Conservation (phyloP, 2,329 filamentous ascomycete genomes). For the Hypoxylon sp. region DNA sequence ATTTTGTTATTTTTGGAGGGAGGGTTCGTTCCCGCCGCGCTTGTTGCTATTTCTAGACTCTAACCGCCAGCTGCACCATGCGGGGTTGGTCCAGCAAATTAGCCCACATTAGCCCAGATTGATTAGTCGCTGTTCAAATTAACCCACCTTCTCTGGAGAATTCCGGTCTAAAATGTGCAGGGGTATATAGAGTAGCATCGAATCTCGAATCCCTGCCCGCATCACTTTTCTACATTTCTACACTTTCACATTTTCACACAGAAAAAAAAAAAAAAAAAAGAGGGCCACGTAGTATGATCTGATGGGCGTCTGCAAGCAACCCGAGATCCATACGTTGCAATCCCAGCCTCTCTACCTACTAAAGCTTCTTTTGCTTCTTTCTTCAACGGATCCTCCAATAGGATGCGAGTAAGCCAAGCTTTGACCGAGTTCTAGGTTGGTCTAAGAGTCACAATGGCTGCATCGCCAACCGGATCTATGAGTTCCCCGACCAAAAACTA, state of each 20-base stretch:
- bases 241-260: too few relatives aligned
- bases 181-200: too few relatives aligned
- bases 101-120: constrained; percentile 20
- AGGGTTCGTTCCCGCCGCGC: constrained; percentile 18
- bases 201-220: constrained; percentile 7
- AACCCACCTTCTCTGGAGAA: constrained; percentile 27
- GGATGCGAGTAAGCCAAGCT: constrained; percentile 4
- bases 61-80: constrained; percentile 31
- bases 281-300: constrained; percentile 22
- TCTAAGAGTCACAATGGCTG: constrained; percentile 24
- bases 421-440: constrained; percentile 25
- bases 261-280: too few relatives aligned
- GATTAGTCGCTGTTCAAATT: constrained; percentile 29
- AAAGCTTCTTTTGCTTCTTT: constrained; percentile 28
- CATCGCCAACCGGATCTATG: constrained; percentile 31
- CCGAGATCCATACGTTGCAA: constrained; percentile 32
- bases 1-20: constrained; percentile 33
- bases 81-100: too few relatives aligned
- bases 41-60: constrained; percentile 42
- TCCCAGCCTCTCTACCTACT: constrained; percentile 2
- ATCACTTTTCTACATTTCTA: constrained; percentile 1
- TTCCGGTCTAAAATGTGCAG: constrained; percentile 21
- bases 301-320: constrained; percentile 26
- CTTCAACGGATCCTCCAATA: constrained; percentile 18
- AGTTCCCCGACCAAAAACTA: constrained; percentile 20